Evolutionary conservation across 805 yeast genomes (phyloP).

Genomic region (Candida rishiriensis): DNA sequence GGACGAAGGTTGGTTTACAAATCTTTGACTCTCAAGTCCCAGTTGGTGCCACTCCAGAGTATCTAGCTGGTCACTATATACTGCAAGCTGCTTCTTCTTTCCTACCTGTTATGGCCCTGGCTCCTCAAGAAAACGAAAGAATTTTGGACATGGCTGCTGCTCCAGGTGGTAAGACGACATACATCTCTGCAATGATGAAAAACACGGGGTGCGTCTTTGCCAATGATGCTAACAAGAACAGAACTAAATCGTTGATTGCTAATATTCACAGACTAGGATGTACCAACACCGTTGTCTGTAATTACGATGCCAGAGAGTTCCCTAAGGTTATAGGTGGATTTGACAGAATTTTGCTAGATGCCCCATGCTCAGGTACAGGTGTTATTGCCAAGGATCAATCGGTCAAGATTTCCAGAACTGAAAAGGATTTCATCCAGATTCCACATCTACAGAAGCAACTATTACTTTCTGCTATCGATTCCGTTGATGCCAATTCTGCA

Average conservation of each 20-base stretch:
- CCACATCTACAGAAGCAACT: constrained; percentile 96
- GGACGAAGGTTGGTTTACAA: constrained; percentile 98
- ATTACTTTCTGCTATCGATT: constrained; percentile 90
- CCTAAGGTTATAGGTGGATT: constrained; percentile 98
- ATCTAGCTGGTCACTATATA: constrained; percentile 95
- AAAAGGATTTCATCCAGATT: constrained; percentile 92
- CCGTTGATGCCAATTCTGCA: constrained; percentile 87
- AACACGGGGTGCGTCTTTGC: constrained; percentile 98
- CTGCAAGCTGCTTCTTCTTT: constrained; percentile 98
- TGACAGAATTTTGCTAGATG: constrained; percentile 91
- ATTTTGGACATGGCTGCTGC: constrained; percentile 99
- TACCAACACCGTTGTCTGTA: constrained; percentile 92
- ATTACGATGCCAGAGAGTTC: constrained; percentile 97
- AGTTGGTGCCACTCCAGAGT: constrained; percentile 99
- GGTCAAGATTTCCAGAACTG: constrained; percentile 90
- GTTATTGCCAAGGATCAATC: constrained; percentile 96
- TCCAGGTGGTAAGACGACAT: constrained; percentile 98
- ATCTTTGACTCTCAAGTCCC: constrained; percentile 99
- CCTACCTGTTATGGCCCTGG: constrained; percentile 95
- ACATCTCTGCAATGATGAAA: constrained; percentile 92
- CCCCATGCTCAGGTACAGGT: constrained; percentile 99
- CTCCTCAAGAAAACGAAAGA: constrained; percentile 96
- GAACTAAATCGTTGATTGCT: constrained; percentile 95
- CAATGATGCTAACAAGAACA: constrained; percentile 92
- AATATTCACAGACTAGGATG: constrained; percentile 97